Evolutionary conservation across 192 early-diverging fungal species (phyloP).

Genomic region (Podila horticola): DNA sequence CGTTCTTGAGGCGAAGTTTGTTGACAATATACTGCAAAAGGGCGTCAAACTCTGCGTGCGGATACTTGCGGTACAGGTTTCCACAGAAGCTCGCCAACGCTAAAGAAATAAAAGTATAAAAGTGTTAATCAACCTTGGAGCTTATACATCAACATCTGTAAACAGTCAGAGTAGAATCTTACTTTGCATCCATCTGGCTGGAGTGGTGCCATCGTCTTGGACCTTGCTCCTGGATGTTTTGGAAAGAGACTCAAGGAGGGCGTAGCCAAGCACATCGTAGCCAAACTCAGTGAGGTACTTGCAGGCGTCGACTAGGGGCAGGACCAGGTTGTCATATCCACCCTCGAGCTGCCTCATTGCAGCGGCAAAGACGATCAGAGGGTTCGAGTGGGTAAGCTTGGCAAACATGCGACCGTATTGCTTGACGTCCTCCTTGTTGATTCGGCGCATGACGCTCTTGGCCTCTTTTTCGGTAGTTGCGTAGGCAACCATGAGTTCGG

Average conservation of each 20-base stretch:
- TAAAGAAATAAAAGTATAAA: neutral
- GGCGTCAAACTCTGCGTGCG: constrained; percentile 69
- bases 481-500: constrained; percentile 62
- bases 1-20: constrained; percentile 63
- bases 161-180: neutral
- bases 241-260: constrained; percentile 74
- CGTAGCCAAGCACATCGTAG: constrained; percentile 78
- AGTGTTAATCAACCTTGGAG: neutral
- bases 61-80: constrained; percentile 70
- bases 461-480: constrained; percentile 63
- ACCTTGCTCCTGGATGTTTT: constrained; percentile 63
- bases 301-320: constrained; percentile 79
- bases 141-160: no score
- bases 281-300: constrained; percentile 77
- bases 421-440: constrained; percentile 79
- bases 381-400: constrained; percentile 81
- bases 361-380: constrained; percentile 73
- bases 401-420: constrained; percentile 77
- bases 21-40: constrained; percentile 73
- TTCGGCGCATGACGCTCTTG: constrained; percentile 71
- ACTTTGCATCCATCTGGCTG: constrained; percentile 72
- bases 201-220: constrained; percentile 69
- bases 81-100: constrained; percentile 73
- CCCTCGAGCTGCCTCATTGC: constrained; percentile 73
- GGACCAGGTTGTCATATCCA: constrained; percentile 79